A percentile compares a stretch with the other conserved stretches of the same genome.
These are phyloP conservation scores for Symbiodinium pilosum DNA, from an alignment of 73 alveolate species.

Conservation along the genomic window DNA sequence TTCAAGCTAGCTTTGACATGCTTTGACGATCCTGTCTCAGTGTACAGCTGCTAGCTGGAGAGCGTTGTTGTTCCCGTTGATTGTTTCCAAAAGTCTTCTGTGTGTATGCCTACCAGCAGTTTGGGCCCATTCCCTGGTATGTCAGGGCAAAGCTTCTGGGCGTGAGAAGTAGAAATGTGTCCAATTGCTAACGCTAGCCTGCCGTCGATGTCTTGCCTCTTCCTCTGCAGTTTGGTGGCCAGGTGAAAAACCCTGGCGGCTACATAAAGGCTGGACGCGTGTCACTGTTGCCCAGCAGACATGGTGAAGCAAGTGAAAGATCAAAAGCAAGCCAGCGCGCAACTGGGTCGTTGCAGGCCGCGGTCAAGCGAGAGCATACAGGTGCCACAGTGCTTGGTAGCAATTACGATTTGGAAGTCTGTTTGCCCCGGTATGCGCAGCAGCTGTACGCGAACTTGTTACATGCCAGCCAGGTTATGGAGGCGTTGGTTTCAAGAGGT, in stretches of 20 bases:
- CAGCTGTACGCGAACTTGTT: no score
- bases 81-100: no score
- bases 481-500: neutral
- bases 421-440: no score
- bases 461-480: neutral
- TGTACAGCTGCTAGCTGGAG: no score
- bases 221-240: neutral
- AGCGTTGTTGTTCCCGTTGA: no score
- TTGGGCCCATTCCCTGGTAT: no score
- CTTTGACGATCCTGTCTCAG: no score
- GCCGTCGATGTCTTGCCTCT: no score
- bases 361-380: neutral
- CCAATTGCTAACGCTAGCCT: neutral
- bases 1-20: neutral
- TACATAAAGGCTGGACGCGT: slow-evolving; percentile 49
- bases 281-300: neutral
- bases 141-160: no score
- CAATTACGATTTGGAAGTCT: no score
- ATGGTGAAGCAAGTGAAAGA: neutral
- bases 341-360: neutral
- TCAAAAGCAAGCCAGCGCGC: neutral
- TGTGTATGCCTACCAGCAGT: no score
- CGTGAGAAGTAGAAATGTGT: neutral
- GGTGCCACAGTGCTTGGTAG: neutral
- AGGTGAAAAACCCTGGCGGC: slow-evolving; percentile 49